phyloP scores from a whole-genome alignment of 768 basidiomycete genomes.

The Dioszegia hungarica region DNA sequence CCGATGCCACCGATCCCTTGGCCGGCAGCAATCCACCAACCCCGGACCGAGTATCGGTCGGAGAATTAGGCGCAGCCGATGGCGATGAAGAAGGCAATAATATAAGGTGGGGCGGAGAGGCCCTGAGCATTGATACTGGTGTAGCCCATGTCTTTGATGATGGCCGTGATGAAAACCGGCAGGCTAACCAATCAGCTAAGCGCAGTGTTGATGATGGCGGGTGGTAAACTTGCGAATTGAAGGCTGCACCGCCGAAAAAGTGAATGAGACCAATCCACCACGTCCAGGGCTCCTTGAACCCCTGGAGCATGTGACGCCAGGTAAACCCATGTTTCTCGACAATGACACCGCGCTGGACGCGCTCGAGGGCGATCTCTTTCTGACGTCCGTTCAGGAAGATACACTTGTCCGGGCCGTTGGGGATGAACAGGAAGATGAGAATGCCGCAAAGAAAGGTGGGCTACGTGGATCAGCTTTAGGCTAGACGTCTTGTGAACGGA shows the following conservation, averaged over 20 bases:
- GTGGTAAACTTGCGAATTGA: slow-evolving; percentile 20
- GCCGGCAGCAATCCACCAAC: slow-evolving; percentile 15
- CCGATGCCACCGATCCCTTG: slow-evolving; percentile 9
- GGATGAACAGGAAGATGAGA: slow-evolving; percentile 15
- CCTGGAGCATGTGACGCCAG: too few relatives aligned
- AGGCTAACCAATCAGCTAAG: not conserved
- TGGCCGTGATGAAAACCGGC: slow-evolving; percentile 18
- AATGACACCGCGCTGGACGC: slow-evolving; percentile 1
- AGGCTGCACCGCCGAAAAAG: slow-evolving; percentile 17
- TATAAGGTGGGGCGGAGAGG: slow-evolving; percentile 19
- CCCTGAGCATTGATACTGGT: slow-evolving; percentile 23
- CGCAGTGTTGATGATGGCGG: not conserved
- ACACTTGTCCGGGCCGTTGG: slow-evolving; percentile 14
- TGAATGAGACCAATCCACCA: slow-evolving; percentile 24
- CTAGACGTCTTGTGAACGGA: not conserved
- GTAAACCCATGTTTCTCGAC: too few relatives aligned
- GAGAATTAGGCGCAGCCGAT: slow-evolving; percentile 12
- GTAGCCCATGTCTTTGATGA: slow-evolving; percentile 27
- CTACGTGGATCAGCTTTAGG: not conserved
- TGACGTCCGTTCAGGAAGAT: slow-evolving; percentile 13
- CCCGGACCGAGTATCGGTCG: slow-evolving; percentile 11
- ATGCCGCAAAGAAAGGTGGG: slow-evolving; percentile 16
- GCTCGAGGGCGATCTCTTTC: slow-evolving; percentile 18
- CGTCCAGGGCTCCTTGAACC: slow-evolving; percentile 17
- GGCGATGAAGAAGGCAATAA: slow-evolving; percentile 16